These are phyloP conservation scores for Carpinus viminea DNA, from an alignment of 306 rosid genomes.

Conservation along the genomic window DNA sequence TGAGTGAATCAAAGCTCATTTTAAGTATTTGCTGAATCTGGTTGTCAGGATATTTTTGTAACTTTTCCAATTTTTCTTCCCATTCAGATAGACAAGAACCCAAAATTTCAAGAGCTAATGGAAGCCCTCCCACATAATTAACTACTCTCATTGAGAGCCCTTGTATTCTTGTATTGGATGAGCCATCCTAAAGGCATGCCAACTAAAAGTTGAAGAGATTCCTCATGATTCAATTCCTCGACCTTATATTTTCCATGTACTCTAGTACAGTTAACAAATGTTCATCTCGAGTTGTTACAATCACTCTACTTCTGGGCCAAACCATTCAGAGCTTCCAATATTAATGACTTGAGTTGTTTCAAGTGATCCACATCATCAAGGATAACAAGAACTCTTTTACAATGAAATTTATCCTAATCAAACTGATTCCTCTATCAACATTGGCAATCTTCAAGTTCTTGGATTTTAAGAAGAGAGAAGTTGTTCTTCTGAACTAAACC, in stretches of 20 bases:
- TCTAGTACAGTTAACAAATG: background rate
- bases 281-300: constrained; percentile 31
- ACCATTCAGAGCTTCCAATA: constrained; percentile 3
- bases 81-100: constrained; percentile 40
- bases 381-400: constrained; percentile 13
- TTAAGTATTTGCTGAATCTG: constrained; percentile 27
- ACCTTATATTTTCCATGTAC: background rate
- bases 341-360: constrained; percentile 3
- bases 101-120: constrained; percentile 42
- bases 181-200: constrained; percentile 34
- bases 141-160: constrained; percentile 8
- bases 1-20: constrained; percentile 31
- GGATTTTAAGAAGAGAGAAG: constrained; percentile 16
- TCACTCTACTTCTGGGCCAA: constrained; percentile 28
- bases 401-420: background rate
- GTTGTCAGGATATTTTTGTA: constrained; percentile 25
- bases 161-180: background rate
- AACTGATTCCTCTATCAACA: background rate
- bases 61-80: constrained; percentile 25
- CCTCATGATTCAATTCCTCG: background rate
- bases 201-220: constrained; percentile 36
- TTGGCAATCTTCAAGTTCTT: background rate
- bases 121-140: constrained; percentile 38
- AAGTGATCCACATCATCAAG: constrained; percentile 18
- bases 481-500: constrained; percentile 6